These are phyloP conservation scores for Fraxinus velutina DNA, from an alignment of 305 asterid genomes.

Conservation along the genomic window DNA sequence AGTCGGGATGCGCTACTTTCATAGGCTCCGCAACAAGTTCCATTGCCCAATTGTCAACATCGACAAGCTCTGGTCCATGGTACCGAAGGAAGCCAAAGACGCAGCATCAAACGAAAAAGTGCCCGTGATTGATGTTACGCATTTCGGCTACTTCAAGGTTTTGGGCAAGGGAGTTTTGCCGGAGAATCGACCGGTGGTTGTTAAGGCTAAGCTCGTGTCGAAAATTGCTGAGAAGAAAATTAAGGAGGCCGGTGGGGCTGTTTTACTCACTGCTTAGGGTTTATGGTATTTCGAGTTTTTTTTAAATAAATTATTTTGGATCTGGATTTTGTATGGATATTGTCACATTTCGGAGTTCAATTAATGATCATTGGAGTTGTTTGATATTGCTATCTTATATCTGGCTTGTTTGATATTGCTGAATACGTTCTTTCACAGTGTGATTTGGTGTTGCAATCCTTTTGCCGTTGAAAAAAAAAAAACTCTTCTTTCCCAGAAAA, in stretches of 20 bases:
- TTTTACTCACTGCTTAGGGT: constrained; percentile 4
- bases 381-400: not conserved
- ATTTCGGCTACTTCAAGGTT: not conserved
- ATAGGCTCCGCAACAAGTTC: constrained; percentile 32
- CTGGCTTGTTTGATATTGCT: too few species aligned
- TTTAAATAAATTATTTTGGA: not conserved
- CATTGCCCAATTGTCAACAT: constrained; percentile 30
- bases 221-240: constrained; percentile 6
- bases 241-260: constrained; percentile 8
- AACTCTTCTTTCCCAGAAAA: not conserved
- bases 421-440: not conserved
- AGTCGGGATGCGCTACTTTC: constrained; percentile 28
- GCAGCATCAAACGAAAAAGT: constrained; percentile 22
- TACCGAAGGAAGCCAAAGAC: constrained; percentile 24
- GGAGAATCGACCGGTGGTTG: not conserved
- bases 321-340: not conserved
- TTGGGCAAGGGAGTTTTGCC: not conserved
- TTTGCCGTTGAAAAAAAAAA: not conserved
- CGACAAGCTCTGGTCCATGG: constrained; percentile 30
- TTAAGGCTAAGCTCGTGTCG: constrained; percentile 7
- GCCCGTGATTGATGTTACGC: not conserved
- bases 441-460: not conserved
- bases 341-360: not conserved
- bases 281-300: not conserved
- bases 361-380: not conserved